Evolutionary conservation across 495 filamentous ascomycete species (phyloP), one percentile per base, ranked within the genome.

Genomic region (Penicillium ucsense): DNA sequence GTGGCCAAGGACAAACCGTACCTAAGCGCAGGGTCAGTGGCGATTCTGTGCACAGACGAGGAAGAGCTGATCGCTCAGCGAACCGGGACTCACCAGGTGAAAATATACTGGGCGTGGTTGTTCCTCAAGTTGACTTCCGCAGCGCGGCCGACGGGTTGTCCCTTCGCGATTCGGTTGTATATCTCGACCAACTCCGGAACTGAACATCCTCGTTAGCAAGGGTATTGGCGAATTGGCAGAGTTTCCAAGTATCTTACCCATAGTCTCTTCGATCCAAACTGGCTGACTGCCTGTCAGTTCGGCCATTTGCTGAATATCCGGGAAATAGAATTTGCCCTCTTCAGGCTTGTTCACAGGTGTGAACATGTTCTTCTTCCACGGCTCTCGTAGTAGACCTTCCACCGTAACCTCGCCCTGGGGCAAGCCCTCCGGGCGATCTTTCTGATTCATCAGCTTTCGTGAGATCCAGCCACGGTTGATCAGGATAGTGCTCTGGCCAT

Each of bases 331-430:
- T 67, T 86, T 84, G 44, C 81, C 80, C 48, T 75, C 77, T 50
- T 90, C 83, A 0, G 90, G 89, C 49, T 79, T 71, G 55, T 97
- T 98, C 0, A 82, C 82, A 0, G 92, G 92, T 48, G 92, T 98
- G 59, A 98, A 98, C 76, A 89, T 83, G 59, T 98, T 98, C 77
- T 88, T 94, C 76, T 89, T 86, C 83, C 87, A 94, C 31, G 94
- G 91, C 70, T 89, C 80, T 45, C 92, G 67, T 59, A 98, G 63
- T 60, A 98, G 60, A 4, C 92, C 92, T 61, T 94, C 81, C 2
- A 97, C 80, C 5, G 72, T 77, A 3, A 98, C 83, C 56, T 80
- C 77, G 0, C 77, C 86, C 32, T 59, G 57, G 3, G 81, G 81
- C 44, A 96, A 48, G 3, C 78, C 76, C 30, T 77, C 73, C 0